These are phyloP conservation scores for Adansonia gregorii DNA, from an alignment of 441 rosid species.

Conservation along the genomic window DNA sequence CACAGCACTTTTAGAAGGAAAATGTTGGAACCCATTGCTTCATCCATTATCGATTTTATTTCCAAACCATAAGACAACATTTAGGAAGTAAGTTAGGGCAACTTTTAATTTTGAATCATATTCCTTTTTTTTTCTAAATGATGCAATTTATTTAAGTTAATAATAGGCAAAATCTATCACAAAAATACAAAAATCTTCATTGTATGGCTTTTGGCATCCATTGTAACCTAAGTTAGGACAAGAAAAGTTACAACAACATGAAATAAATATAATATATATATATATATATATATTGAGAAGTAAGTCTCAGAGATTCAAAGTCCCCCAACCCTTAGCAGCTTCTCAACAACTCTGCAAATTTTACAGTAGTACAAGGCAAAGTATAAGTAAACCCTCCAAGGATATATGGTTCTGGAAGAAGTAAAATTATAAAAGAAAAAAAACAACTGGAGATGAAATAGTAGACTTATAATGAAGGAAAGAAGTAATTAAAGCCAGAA, in stretches of 20 bases:
- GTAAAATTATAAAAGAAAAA: not conserved
- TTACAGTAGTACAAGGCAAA: conserved; percentile 9
- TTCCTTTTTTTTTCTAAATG: not conserved
- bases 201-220: too few relatives aligned
- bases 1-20: not conserved
- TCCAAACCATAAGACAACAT: not conserved
- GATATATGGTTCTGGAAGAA: conserved; percentile 6
- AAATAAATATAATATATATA: not conserved
- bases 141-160: not conserved
- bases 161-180: not conserved
- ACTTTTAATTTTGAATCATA: not conserved
- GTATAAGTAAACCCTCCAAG: not conserved
- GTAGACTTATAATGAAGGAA: not conserved
- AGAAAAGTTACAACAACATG: not conserved
- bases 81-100: not conserved
- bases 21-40: not conserved
- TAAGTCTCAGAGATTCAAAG: not conserved
- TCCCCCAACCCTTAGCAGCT: not conserved
- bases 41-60: not conserved
- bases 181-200: not conserved
- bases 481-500: not conserved
- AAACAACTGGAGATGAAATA: not conserved
- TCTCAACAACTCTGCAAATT: conserved; percentile 11
- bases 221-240: not conserved
- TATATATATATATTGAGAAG: not conserved